Evolutionary conservation across 1,139 yeast species (phyloP).

Genomic region (Candida glucosophila): DNA sequence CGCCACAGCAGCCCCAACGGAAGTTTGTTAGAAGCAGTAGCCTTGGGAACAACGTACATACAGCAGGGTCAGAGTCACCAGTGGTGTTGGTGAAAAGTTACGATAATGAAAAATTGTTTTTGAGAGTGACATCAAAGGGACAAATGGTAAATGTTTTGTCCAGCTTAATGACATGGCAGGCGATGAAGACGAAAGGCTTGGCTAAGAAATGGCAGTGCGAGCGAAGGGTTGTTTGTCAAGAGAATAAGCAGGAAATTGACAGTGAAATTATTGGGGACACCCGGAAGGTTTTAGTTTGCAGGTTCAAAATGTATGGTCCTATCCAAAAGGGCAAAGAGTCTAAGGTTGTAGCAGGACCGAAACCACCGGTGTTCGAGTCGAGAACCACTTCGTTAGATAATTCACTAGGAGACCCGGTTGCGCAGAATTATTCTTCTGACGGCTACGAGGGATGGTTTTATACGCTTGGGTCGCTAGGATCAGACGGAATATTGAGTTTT

Average conservation of each 20-base stretch:
- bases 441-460: slow-evolving; percentile 58
- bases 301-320: slow-evolving; percentile 60
- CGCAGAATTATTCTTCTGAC: too few species aligned
- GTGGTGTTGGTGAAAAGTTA: slow-evolving; percentile 38
- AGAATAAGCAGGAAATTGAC: slow-evolving; percentile 23
- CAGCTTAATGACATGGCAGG: slow-evolving; percentile 56
- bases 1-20: neutral
- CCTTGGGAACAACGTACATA: neutral
- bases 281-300: slow-evolving; percentile 55
- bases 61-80: slow-evolving; percentile 18
- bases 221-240: slow-evolving; percentile 24
- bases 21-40: neutral
- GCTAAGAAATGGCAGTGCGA: slow-evolving; percentile 48
- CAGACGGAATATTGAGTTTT: slow-evolving; percentile 58
- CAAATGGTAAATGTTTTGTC: slow-evolving; percentile 43
- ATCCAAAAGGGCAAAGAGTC: slow-evolving; percentile 38
- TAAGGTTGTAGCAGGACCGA: slow-evolving; percentile 34
- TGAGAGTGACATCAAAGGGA: slow-evolving; percentile 35
- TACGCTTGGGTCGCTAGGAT: slow-evolving; percentile 64
- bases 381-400: slow-evolving; percentile 1
- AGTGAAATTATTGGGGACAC: too few species aligned
- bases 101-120: slow-evolving; percentile 38
- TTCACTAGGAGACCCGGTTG: slow-evolving; percentile 2
- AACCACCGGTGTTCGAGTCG: slow-evolving; percentile 31
- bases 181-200: slow-evolving; percentile 48